These are phyloP conservation scores for Papiliotrema fonsecae DNA, from an alignment of 1,284 basidiomycete genomes.

Conservation along the genomic window DNA sequence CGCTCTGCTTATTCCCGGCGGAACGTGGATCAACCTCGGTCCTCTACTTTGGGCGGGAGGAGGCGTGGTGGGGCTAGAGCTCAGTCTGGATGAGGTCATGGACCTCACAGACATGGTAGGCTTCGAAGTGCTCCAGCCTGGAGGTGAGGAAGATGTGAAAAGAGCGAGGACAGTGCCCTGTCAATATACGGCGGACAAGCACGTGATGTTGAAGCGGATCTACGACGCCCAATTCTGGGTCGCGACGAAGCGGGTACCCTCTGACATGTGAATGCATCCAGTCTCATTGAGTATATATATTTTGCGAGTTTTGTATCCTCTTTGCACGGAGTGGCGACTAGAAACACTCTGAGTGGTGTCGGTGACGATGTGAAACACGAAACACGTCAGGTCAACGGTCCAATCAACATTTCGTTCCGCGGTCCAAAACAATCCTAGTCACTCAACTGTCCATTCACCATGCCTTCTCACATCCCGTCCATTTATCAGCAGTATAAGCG, in stretches of 20 bases:
- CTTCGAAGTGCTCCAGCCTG: background rate
- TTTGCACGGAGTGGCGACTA: too few relatives aligned
- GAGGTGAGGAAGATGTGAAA: background rate
- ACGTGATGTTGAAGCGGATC: slow-evolving; percentile 5
- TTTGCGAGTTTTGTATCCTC: too few relatives aligned
- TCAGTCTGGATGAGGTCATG: slow-evolving; percentile 2
- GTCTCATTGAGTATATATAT: too few relatives aligned
- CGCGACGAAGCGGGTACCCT: slow-evolving; percentile 1
- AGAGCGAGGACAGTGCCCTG: slow-evolving; percentile 1
- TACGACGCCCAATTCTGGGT: slow-evolving; percentile 10
- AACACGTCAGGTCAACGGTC: too few relatives aligned
- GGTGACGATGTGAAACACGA: too few relatives aligned
- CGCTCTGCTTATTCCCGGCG: slow-evolving; percentile 1
- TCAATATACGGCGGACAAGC: slow-evolving; percentile 7
- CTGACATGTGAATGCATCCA: too few relatives aligned
- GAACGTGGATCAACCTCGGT: slow-evolving; percentile 7
- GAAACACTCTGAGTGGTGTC: too few relatives aligned
- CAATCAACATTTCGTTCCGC: too few relatives aligned
- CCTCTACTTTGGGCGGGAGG: slow-evolving; percentile 5
- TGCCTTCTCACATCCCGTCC: slow-evolving; percentile 6
- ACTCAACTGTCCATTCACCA: too few relatives aligned
- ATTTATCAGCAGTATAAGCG: slow-evolving; percentile 18
- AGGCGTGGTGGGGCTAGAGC: slow-evolving; percentile 2
- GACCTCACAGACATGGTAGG: background rate
- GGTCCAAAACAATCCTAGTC: too few relatives aligned